Percentiles rank a stretch among this genome's conserved stretches.
Conservation (phyloP, 768 basidiomycete genomes). For the Saitozyma sp. region DNA sequence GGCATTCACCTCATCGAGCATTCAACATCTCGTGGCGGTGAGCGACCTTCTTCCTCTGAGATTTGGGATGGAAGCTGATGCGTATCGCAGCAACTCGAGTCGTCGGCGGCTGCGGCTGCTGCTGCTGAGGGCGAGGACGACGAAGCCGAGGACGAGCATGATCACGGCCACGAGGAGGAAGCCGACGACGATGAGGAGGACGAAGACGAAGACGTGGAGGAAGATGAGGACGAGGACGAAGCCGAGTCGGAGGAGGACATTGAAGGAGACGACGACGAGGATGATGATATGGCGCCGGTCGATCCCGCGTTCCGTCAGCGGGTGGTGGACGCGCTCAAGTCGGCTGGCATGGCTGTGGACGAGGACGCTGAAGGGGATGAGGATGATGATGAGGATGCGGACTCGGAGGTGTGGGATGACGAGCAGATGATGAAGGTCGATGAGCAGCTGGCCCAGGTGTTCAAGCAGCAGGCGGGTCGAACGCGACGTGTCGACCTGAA, state of each 20-base stretch:
- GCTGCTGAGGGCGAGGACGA: slow-evolving; percentile 10
- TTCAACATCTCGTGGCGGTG: slow-evolving; percentile 79
- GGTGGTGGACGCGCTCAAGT: slow-evolving; percentile 57
- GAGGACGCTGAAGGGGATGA: slow-evolving; percentile 62
- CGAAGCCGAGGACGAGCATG: slow-evolving; percentile 21
- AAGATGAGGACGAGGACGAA: slow-evolving; percentile 38
- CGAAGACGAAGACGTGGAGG: slow-evolving; percentile 42
- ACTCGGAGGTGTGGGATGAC: slow-evolving; percentile 69
- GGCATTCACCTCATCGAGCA: slow-evolving; percentile 66
- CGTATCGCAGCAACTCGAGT: too few species aligned
- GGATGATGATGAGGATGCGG: slow-evolving; percentile 64
- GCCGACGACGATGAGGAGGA: slow-evolving; percentile 44
- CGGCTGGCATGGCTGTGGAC: slow-evolving; percentile 49
- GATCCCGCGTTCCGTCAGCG: slow-evolving; percentile 65
- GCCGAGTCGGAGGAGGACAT: slow-evolving; percentile 37
- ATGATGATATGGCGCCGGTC: slow-evolving; percentile 49
- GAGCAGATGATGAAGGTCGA: slow-evolving; percentile 98
- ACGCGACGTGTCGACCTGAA: slow-evolving; percentile 35
- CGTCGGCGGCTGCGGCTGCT: background rate
- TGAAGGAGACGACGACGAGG: slow-evolving; percentile 53
- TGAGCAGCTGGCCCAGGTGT: slow-evolving; percentile 82
- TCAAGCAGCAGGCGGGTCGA: slow-evolving; percentile 61
- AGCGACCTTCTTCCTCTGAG: slow-evolving; percentile 56
- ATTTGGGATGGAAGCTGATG: too few species aligned
- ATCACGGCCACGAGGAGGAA: slow-evolving; percentile 31